Evolutionary conservation across 1,139 yeast genomes (phyloP).

Genomic region (Zhuliangozyma blackwelliae): DNA sequence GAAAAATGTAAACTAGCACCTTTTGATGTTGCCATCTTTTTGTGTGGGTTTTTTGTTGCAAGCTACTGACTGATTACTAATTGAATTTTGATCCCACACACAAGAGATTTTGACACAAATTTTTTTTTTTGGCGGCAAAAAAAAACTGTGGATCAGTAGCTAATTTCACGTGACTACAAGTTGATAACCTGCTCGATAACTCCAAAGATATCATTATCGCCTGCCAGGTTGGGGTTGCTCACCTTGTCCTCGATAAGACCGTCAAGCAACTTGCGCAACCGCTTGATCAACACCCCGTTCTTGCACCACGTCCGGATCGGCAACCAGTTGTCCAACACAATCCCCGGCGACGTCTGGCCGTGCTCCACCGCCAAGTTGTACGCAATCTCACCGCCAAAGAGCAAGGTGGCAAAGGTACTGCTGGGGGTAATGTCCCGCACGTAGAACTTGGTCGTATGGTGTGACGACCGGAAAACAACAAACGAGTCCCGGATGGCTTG

Average conservation of each 20-base stretch:
- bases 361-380: slow-evolving; percentile 55
- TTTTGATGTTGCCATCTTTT: too few species aligned
- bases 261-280: slow-evolving; percentile 63
- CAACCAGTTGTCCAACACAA: slow-evolving; percentile 72
- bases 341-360: slow-evolving; percentile 52
- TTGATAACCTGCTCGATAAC: slow-evolving; percentile 14
- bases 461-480: slow-evolving; percentile 52
- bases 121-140: too few species aligned
- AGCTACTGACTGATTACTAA: too few species aligned
- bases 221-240: slow-evolving; percentile 18
- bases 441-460: slow-evolving; percentile 64
- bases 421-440: slow-evolving; percentile 78
- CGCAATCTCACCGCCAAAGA: slow-evolving; percentile 74
- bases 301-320: slow-evolving; percentile 91
- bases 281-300: slow-evolving; percentile 79
- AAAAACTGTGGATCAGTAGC: too few species aligned
- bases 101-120: too few species aligned
- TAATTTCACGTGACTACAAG: slow-evolving; percentile 1
- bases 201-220: slow-evolving; percentile 12
- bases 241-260: slow-evolving; percentile 56
- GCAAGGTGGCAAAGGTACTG: slow-evolving; percentile 59
- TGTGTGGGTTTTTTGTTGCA: too few species aligned
- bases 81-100: too few species aligned
- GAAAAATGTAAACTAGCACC: too few species aligned
- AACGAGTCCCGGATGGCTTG: slow-evolving; percentile 45